Conservation (phyloP, 768 basidiomycete genomes). For the Tylopilus plumbeoviolaceoides region DNA sequence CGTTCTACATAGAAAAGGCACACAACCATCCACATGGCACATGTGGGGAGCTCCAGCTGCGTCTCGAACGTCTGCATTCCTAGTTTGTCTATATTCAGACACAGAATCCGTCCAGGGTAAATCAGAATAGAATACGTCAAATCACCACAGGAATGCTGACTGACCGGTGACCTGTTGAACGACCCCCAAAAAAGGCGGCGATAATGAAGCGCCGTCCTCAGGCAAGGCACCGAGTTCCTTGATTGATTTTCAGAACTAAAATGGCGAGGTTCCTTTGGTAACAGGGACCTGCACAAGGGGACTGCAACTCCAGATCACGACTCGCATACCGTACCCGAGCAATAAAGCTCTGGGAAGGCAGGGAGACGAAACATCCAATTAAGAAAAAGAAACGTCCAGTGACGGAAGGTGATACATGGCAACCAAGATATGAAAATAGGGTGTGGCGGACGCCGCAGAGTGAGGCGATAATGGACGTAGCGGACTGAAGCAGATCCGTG, state of each 20-base stretch:
- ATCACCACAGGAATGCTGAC: conserved; percentile 27
- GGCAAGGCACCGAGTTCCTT: conserved; percentile 27
- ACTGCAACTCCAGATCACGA: conserved; percentile 25
- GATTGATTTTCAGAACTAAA: conserved; percentile 24
- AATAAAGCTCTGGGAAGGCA: conserved; percentile 16
- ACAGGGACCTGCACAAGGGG: conserved; percentile 14
- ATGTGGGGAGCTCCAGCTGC: conserved; percentile 6
- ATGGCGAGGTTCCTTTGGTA: conserved; percentile 22
- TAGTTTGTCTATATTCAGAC: conserved; percentile 17
- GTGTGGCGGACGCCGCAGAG: conserved; percentile 26
- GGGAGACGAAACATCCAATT: conserved; percentile 15
- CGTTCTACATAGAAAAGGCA: conserved; percentile 15
- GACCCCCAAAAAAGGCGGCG: conserved; percentile 6
- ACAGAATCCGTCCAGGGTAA: conserved; percentile 15
- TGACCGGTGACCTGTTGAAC: conserved; percentile 6
- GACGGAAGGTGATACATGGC: conserved; percentile 19
- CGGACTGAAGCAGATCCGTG: conserved; percentile 13
- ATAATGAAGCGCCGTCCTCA: conserved; percentile 14
- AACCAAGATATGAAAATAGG: conserved; percentile 17
- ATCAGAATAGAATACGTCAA: conserved; percentile 27
- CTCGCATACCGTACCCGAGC: conserved; percentile 11
- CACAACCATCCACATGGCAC: conserved; percentile 16
- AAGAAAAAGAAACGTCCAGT: conserved; percentile 22
- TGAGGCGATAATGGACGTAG: conserved; percentile 8
- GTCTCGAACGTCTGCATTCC: conserved; percentile 9